Base-by-base conservation (phyloP, 2,329 filamentous ascomycete genomes). In the Aspergillus versicolor region DNA sequence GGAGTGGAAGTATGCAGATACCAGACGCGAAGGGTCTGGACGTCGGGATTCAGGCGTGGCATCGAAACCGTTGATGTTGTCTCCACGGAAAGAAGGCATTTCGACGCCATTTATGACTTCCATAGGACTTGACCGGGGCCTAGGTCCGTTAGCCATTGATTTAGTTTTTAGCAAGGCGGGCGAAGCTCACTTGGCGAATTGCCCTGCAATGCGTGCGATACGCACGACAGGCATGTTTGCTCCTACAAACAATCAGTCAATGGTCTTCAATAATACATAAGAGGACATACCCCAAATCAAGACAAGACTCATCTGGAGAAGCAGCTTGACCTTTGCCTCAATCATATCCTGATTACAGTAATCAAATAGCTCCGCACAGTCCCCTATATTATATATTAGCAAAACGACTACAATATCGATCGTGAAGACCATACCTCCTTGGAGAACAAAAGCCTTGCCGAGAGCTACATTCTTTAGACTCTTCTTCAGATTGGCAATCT, bases 341-440 rank as follows among this genome's bases (percentile, higher is more conserved):
- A 99, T 97, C 63, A 90, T 89, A 13, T 84, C 84, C 72, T 92
- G 88, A 67, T 90, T 88, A 76, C 94, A 99, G 80, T 99, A 99
- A 75, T 94, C 91, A 70, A 99, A 99, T 9, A 97, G 84, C 79
- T 99, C 94, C 15, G 94, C 94, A 71, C 94, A 99, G 77, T 99
- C 94, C 46, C 77, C 75, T 77, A 38, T 17, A 13, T 21, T 15
- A 48, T 52, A 17, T 15, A 19, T 53, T 21, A 61, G 57, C 21
- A 11, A 40, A 27, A 4, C 17, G 13, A 5, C 7, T 12, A 11
- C 11, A 40, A 5, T 8, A 19, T 34, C 37, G 27, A 12, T 15
- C 27, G 34, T 3, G 27, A 32, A 21, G 51, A 17, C 63, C 66
- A 49, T 65, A 76, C 93, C 94, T 59, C 94, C 94, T 78, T 99